These are phyloP conservation scores for Pseudonitzschia delicatissima DNA, from an alignment of 108 stramenopile species.

Conservation along the genomic window DNA sequence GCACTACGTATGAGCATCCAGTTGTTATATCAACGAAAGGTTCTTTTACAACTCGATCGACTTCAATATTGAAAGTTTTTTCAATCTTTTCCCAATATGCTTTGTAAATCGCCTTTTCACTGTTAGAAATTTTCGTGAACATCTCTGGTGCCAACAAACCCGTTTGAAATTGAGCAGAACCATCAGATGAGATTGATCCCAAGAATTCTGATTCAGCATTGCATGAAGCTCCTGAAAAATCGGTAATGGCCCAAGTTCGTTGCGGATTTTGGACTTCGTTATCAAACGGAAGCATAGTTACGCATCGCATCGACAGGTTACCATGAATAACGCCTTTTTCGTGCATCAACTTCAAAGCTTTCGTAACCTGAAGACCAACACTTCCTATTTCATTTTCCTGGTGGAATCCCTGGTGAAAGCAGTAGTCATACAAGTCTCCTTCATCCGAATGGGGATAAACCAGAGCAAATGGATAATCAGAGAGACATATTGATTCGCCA, in stretches of 20 bases:
- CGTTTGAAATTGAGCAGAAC: slow-evolving; percentile 37
- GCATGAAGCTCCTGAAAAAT: slow-evolving; percentile 33
- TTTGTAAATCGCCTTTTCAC: slow-evolving; percentile 35
- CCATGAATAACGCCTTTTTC: slow-evolving; percentile 45
- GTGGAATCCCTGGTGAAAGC: slow-evolving; percentile 31
- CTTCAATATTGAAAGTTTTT: slow-evolving; percentile 32
- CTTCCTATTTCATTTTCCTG: slow-evolving; percentile 21
- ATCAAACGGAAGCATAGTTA: slow-evolving; percentile 22
- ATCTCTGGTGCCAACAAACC: slow-evolving; percentile 57
- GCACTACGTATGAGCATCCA: slow-evolving; percentile 47
- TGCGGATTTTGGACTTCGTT: slow-evolving; percentile 30
- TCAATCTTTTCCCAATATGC: slow-evolving; percentile 44
- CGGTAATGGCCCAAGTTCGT: slow-evolving; percentile 43
- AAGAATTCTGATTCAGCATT: slow-evolving; percentile 14
- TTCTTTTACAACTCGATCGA: slow-evolving; percentile 43
- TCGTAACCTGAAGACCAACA: slow-evolving; percentile 41
- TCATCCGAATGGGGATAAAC: slow-evolving; percentile 55
- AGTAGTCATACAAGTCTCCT: slow-evolving; percentile 51
- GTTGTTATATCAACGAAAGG: slow-evolving; percentile 44
- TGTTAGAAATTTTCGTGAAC: slow-evolving; percentile 40
- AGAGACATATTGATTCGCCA: slow-evolving; percentile 29
- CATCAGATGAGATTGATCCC: slow-evolving; percentile 43
- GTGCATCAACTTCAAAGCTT: slow-evolving; percentile 54
- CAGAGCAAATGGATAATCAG: slow-evolving; percentile 54
- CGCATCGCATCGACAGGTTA: slow-evolving; percentile 32